Evolutionary conservation across 495 filamentous ascomycete species (phyloP).

Genomic region (Niebla homalea): DNA sequence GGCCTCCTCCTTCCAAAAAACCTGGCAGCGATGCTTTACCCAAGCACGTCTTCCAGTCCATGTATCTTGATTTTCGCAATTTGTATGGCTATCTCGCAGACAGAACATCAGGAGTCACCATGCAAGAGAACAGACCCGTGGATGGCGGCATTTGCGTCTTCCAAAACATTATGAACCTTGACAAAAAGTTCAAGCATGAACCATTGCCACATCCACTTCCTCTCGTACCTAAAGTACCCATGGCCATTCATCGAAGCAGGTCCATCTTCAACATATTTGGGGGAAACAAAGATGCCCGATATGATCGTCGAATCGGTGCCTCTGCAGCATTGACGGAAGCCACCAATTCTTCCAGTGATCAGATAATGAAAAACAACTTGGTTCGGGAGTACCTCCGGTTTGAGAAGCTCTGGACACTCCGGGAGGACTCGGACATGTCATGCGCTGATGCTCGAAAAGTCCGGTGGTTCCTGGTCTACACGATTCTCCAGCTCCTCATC

Average conservation of each 20-base stretch:
- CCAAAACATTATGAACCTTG: constrained; percentile 45
- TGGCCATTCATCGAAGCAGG: background rate
- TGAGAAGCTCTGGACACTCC: constrained; percentile 26
- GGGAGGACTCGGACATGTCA: constrained; percentile 30
- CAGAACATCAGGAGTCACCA: constrained; percentile 26
- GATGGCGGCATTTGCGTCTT: constrained; percentile 47
- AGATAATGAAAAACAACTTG: constrained; percentile 21
- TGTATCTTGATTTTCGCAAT: constrained; percentile 48
- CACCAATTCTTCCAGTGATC: constrained; percentile 24
- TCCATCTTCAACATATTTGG: constrained; percentile 16
- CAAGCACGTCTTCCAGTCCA: constrained; percentile 36
- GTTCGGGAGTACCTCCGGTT: constrained; percentile 33
- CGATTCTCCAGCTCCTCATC: constrained; percentile 59
- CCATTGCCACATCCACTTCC: constrained; percentile 45
- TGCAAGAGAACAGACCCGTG: constrained; percentile 27
- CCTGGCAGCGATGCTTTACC: constrained; percentile 29
- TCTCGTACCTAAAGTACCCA: constrained; percentile 35
- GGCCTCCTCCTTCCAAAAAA: constrained; percentile 37
- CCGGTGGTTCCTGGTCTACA: constrained; percentile 64
- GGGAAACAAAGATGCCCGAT: constrained; percentile 17
- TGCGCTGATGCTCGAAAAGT: constrained; percentile 46
- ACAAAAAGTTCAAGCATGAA: constrained; percentile 37
- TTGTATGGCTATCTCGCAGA: constrained; percentile 53
- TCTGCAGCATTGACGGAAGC: constrained; percentile 24
- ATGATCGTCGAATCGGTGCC: constrained; percentile 18